Evolutionary conservation across 768 basidiomycete species (phyloP), one percentile per base, ranked within the genome.

Genomic region (Russula compacta): DNA sequence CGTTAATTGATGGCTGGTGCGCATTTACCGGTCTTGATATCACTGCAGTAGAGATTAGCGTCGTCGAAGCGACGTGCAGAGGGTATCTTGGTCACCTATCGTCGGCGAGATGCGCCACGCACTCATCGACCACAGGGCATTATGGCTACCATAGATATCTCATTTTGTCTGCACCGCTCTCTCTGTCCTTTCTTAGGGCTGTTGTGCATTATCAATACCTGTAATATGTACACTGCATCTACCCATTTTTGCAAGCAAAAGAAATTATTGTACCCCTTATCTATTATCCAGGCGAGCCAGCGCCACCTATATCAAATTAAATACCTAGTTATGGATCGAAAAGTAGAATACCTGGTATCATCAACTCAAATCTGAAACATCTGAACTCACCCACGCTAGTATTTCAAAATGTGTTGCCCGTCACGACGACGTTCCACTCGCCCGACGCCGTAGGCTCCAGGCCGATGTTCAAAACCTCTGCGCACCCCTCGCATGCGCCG

Each of bases 11-110:
- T 69, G 97, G 98, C 72, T 98, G 97, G 97, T 92, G 91, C 76
- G 97, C 97, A 11, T 98, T 98, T 75, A 93, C 94, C n/a, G 97
- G 97, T 39, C 80, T 97, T 33, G 97, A 99, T 71, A 98, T 97
- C 63, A 99, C 97, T n/a, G 97, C 97, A 43, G 98, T 95, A 56
- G 97, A 99, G 74, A 92, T 98, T 73, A 91, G 88, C 68, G 95
- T 99, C 40, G 97, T 98, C 68, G 97, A 99, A 73, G 94, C 95
- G 33, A 81, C 93, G 53, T 99, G 98, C 80, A 94, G 94, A 95
- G 69, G 68, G 93, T 84, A 21, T 48, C 53, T 51, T 59, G 42
- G 4, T 21, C 15, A 40, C 56, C 53, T 33, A 78, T 81, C 64
- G 81, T 84, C 69, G 78, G 76, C 63, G 81, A 81, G 72, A 82